A percentile compares a stretch with the other conserved stretches of the same genome.
Evolutionary conservation across 148 eudicot genomes (phyloP).

Genomic region (Camellia lanceoleosa): DNA sequence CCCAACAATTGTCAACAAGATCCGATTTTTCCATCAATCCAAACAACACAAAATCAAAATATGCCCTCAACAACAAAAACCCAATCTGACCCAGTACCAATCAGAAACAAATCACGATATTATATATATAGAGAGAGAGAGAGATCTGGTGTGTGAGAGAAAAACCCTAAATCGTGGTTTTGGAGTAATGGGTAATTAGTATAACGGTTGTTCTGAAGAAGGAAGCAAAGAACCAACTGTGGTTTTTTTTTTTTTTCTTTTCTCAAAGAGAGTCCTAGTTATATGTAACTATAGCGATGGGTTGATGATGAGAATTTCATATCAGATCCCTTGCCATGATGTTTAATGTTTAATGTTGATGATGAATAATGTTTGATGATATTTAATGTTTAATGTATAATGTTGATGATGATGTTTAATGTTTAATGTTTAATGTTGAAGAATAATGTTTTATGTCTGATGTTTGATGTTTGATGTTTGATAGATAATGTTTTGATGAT

Average conservation of each 20-base stretch:
- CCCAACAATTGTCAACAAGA: not conserved
- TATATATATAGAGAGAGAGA: not conserved
- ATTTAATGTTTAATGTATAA: no score
- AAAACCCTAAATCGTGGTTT: slow-evolving; percentile 19
- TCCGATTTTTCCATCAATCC: slow-evolving; percentile 19
- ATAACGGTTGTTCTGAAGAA: slow-evolving; percentile 16
- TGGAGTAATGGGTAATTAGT: slow-evolving; percentile 19
- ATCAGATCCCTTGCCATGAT: no score
- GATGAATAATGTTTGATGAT: no score
- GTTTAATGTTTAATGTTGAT: no score
- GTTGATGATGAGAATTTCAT: no score
- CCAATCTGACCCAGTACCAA: not conserved
- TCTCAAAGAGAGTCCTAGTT: not conserved
- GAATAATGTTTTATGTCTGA: no score
- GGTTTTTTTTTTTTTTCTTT: not conserved
- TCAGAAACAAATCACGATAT: not conserved
- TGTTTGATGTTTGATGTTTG: no score
- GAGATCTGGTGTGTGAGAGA: not conserved
- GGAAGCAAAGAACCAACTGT: slow-evolving; percentile 10
- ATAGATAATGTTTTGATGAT: no score
- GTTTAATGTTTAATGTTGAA: no score
- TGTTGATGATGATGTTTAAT: no score
- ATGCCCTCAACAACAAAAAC: not conserved
- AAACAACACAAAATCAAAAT: not conserved
- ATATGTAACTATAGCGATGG: no score